Conservation (phyloP, 176 grass and related monocot species). For the Aechmea fasciata region DNA sequence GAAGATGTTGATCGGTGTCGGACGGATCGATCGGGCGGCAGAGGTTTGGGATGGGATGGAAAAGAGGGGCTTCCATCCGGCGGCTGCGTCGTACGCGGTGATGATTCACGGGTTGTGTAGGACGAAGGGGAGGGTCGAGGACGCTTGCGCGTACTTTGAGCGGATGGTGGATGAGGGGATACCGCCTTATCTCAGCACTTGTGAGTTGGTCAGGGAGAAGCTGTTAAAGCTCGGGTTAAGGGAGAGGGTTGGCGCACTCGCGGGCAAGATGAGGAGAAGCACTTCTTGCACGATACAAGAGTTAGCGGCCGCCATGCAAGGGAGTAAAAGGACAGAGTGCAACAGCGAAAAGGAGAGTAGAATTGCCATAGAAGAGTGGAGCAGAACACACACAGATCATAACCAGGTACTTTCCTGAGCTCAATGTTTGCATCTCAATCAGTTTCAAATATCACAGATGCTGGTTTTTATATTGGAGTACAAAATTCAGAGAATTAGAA, state of each 20-base stretch:
- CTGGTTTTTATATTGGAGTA: too few relatives aligned
- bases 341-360: background rate
- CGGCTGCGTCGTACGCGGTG: slow-evolving; percentile 58
- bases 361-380: background rate
- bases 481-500: too few relatives aligned
- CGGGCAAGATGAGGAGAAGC: slow-evolving; percentile 61
- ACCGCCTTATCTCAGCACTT: slow-evolving; percentile 73
- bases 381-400: too few relatives aligned
- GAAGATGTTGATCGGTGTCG: slow-evolving; percentile 61
- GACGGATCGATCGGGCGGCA: slow-evolving; percentile 50
- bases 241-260: slow-evolving; percentile 43
- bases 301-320: slow-evolving; percentile 45
- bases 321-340: slow-evolving; percentile 18
- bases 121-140: slow-evolving; percentile 67
- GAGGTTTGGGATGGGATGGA: slow-evolving; percentile 96
- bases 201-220: slow-evolving; percentile 60
- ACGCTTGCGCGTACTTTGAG: slow-evolving; percentile 74
- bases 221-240: slow-evolving; percentile 44
- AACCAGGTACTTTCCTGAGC: too few relatives aligned
- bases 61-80: slow-evolving; percentile 50
- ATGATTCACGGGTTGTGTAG: slow-evolving; percentile 77
- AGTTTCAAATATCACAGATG: too few relatives aligned
- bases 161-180: slow-evolving; percentile 83
- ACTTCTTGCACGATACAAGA: slow-evolving; percentile 70
- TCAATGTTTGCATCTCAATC: too few relatives aligned